phyloP scores from a whole-genome alignment of 352 stramenopile species.

The Elongisporangium undulatum region DNA sequence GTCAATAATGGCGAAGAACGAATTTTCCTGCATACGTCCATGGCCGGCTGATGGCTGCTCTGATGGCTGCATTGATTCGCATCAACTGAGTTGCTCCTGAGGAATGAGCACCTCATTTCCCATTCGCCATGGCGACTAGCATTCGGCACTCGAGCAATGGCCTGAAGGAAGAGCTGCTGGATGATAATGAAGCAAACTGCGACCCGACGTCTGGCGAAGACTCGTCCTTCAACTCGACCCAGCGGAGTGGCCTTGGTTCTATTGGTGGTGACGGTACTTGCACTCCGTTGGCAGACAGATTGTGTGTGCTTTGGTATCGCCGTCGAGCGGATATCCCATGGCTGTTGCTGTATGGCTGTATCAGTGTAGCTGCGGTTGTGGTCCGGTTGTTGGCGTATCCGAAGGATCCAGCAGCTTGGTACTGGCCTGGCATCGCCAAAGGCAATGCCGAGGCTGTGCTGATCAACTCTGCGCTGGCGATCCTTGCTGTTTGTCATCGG shows the following conservation, averaged over 20 bases:
- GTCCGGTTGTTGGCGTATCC: constrained; percentile 21
- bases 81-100: background rate
- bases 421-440: constrained; percentile 29
- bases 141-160: background rate
- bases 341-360: constrained; percentile 18
- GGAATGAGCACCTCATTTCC: background rate
- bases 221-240: background rate
- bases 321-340: constrained; percentile 14
- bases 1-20: background rate
- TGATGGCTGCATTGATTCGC: background rate
- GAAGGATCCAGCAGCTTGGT: constrained; percentile 16
- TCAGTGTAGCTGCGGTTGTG: constrained; percentile 18
- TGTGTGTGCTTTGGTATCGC: constrained; percentile 6
- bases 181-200: background rate
- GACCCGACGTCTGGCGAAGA: background rate
- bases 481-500: constrained; percentile 30
- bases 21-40: background rate
- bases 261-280: background rate
- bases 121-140: background rate
- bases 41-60: background rate
- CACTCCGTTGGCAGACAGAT: background rate
- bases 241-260: background rate
- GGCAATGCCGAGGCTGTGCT: constrained; percentile 33
- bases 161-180: background rate
- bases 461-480: constrained; percentile 25